phyloP scores from a whole-genome alignment of 495 filamentous ascomycete species.

The Annulohypoxylon moriforme region DNA sequence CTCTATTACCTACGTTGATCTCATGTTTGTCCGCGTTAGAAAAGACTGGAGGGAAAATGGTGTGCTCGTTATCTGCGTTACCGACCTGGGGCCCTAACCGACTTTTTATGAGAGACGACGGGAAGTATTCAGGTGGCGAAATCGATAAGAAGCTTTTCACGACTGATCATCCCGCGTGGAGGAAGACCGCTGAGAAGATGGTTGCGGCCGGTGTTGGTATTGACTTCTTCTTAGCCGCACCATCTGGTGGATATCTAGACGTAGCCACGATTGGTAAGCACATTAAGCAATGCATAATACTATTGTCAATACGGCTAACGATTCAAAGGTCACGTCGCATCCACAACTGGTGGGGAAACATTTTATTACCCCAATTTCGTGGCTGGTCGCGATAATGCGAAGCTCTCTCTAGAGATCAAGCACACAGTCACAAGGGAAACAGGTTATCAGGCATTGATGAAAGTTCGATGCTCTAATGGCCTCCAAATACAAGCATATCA shows the following conservation, averaged over 20 bases:
- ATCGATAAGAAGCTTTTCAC: slow-evolving; percentile 91
- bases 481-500: slow-evolving; percentile 94
- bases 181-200: slow-evolving; percentile 85
- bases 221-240: slow-evolving; percentile 94
- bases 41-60: slow-evolving; percentile 89
- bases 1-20: slow-evolving; percentile 83
- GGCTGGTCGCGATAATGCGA: slow-evolving; percentile 81
- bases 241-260: slow-evolving; percentile 90
- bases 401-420: slow-evolving; percentile 85
- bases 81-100: slow-evolving; percentile 91
- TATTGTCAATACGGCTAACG: slow-evolving; percentile 34
- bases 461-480: slow-evolving; percentile 96
- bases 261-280: slow-evolving; percentile 90
- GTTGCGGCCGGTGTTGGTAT: slow-evolving; percentile 87
- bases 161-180: slow-evolving; percentile 87
- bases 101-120: slow-evolving; percentile 85
- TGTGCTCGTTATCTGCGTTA: slow-evolving; percentile 84
- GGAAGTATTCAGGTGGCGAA: slow-evolving; percentile 86
- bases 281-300: background rate
- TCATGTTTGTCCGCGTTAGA: slow-evolving; percentile 83
- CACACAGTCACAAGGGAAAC: slow-evolving; percentile 93
- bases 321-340: slow-evolving; percentile 70
- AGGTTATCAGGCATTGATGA: slow-evolving; percentile 97
- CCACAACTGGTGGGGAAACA: slow-evolving; percentile 88
- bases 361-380: slow-evolving; percentile 98